Percentiles rank a stretch among this genome's conserved stretches.
Conservation (phyloP, 495 filamentous ascomycete genomes). For the Talaromyces stipitatus region DNA sequence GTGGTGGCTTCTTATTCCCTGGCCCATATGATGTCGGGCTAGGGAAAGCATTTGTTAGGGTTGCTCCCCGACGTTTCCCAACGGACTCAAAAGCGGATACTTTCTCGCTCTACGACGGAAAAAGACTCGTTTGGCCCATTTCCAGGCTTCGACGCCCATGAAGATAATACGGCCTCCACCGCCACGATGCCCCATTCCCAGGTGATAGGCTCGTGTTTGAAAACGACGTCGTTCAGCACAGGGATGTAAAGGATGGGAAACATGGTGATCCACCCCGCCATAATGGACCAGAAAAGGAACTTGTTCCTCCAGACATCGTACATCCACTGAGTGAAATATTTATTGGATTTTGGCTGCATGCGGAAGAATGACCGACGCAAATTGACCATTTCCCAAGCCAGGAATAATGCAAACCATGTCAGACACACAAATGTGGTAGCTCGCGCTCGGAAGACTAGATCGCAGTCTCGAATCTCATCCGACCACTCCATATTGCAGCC, state of each 20-base stretch:
- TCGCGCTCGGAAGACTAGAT: slow-evolving; percentile 62
- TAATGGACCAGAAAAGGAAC: slow-evolving; percentile 63
- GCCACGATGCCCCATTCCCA: slow-evolving; percentile 69
- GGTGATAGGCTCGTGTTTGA: slow-evolving; percentile 61
- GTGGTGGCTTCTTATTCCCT: no score
- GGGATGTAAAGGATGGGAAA: slow-evolving; percentile 70
- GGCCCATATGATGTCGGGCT: no score
- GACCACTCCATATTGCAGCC: slow-evolving; percentile 60
- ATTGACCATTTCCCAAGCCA: slow-evolving; percentile 68
- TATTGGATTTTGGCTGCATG: slow-evolving; percentile 50
- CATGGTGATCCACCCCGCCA: slow-evolving; percentile 60
- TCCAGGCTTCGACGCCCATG: slow-evolving; percentile 57
- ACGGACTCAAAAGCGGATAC: no score
- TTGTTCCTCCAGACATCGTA: slow-evolving; percentile 62
- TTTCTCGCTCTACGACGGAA: no score
- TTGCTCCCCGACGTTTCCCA: no score
- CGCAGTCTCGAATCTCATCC: slow-evolving; percentile 47
- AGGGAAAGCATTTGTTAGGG: no score
- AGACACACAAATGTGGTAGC: slow-evolving; percentile 65
- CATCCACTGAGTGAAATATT: slow-evolving; percentile 48
- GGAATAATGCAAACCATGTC: slow-evolving; percentile 68
- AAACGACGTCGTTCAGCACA: slow-evolving; percentile 58
- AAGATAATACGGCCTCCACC: slow-evolving; percentile 54
- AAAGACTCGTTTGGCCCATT: slow-evolving; percentile 53
- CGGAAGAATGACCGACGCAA: slow-evolving; percentile 61